Conservation (phyloP, 2,329 filamentous ascomycete species). For the Aspergillus ibericus region DNA sequence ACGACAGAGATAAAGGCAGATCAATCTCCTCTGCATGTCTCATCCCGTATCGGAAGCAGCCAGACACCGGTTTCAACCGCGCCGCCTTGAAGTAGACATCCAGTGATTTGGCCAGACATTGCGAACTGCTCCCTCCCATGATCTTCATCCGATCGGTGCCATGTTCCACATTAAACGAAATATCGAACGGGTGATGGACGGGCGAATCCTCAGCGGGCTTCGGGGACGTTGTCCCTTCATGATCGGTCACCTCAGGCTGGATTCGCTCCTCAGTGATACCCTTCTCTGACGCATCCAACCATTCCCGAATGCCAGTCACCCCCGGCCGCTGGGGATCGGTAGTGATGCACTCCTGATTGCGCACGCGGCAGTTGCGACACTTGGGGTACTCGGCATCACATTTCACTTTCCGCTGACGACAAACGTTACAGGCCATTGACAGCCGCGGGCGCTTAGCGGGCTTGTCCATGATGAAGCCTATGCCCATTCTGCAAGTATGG, state of each 20-base stretch:
- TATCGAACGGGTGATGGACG: conserved; percentile 16
- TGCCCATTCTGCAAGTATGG: not conserved
- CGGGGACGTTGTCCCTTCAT: not conserved
- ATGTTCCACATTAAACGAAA: conserved; percentile 15
- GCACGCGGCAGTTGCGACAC: conserved; percentile 28
- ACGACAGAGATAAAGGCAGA: conserved; percentile 4
- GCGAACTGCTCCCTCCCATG: conserved; percentile 17
- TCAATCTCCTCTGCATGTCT: conserved; percentile 16
- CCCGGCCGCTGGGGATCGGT: conserved; percentile 26
- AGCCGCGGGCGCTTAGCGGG: conserved; percentile 15
- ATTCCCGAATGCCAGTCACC: conserved; percentile 13
- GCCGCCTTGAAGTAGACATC: conserved; percentile 18
- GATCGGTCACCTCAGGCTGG: not conserved
- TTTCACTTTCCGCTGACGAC: conserved; percentile 29
- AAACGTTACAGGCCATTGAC: conserved; percentile 29
- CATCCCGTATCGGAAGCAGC: conserved; percentile 16
- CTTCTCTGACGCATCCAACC: conserved; percentile 14
- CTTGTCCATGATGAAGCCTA: conserved; percentile 4
- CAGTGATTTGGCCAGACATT: conserved; percentile 17
- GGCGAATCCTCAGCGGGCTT: conserved; percentile 4
- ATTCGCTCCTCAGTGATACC: not conserved
- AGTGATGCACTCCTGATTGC: conserved; percentile 24
- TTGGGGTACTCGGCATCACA: conserved; percentile 30
- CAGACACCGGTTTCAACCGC: conserved; percentile 12
- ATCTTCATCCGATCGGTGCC: conserved; percentile 15